Evolutionary conservation across 2,329 filamentous ascomycete species (phyloP).

Genomic region (Coniochaeta sp.): DNA sequence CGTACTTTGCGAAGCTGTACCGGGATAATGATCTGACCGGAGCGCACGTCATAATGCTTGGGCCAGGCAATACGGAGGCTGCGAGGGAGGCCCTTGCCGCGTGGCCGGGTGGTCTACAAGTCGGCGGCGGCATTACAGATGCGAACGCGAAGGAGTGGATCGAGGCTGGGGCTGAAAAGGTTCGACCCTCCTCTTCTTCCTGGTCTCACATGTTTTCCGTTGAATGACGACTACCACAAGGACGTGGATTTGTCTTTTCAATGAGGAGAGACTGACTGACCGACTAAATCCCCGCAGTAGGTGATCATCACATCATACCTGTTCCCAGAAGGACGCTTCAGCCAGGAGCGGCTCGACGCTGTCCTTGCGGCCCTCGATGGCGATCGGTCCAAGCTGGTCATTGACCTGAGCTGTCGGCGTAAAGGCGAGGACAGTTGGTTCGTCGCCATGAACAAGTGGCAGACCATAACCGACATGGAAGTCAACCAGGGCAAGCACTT

Average conservation of each 20-base stretch:
- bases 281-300: constrained; percentile 38
- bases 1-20: constrained; percentile 78
- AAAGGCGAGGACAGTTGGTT: constrained; percentile 71
- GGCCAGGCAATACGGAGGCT: constrained; percentile 75
- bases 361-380: constrained; percentile 67
- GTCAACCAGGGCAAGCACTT: constrained; percentile 64
- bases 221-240: too few species aligned
- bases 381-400: constrained; percentile 76
- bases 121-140: constrained; percentile 90
- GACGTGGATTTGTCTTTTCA: too few species aligned
- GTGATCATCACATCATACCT: constrained; percentile 96
- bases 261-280: background rate
- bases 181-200: constrained; percentile 27
- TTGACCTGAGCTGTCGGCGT: constrained; percentile 86
- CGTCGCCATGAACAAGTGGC: constrained; percentile 99
- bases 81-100: constrained; percentile 67
- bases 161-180: constrained; percentile 80
- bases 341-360: constrained; percentile 64
- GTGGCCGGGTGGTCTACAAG: constrained; percentile 77
- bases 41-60: constrained; percentile 95
- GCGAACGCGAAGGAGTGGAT: constrained; percentile 82
- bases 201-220: too few species aligned
- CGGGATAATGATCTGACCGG: constrained; percentile 65
- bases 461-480: constrained; percentile 95
- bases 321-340: constrained; percentile 80